Evolutionary conservation across 2,329 filamentous ascomycete species (phyloP).

Genomic region (Bipolaris oryzae): DNA sequence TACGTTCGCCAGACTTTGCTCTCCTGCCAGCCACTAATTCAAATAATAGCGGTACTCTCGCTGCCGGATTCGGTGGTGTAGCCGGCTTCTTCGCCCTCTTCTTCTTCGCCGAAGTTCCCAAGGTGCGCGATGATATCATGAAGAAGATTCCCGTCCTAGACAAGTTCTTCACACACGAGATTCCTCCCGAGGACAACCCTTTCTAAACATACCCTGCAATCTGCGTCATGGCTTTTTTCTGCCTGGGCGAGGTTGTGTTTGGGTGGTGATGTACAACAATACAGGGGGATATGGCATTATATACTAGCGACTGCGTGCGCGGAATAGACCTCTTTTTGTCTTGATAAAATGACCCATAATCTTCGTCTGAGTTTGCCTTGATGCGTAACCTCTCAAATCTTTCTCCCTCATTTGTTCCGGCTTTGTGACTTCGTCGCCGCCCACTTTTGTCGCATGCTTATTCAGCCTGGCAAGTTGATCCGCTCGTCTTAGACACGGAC

Average conservation of each 20-base stretch:
- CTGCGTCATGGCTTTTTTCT: constrained; percentile 10
- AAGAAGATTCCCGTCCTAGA: constrained; percentile 65
- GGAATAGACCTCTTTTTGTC: constrained; percentile 41
- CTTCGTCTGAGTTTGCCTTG: constrained; percentile 17
- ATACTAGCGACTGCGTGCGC: constrained; percentile 33
- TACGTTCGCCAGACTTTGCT: constrained; percentile 44
- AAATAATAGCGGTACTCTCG: constrained; percentile 48
- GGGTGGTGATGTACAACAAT: constrained; percentile 26
- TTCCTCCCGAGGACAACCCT: constrained; percentile 69
- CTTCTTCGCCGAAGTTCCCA: constrained; percentile 69
- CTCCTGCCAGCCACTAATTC: constrained; percentile 13
- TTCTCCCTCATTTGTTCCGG: neutral
- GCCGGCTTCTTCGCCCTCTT: constrained; percentile 66
- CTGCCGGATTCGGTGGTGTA: constrained; percentile 62
- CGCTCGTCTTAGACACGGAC: neutral
- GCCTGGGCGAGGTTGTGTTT: neutral
- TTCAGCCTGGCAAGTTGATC: neutral
- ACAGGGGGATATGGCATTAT: constrained; percentile 11
- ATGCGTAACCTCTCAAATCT: neutral
- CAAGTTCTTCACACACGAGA: constrained; percentile 61
- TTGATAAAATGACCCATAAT: neutral
- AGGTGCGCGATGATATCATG: constrained; percentile 66
- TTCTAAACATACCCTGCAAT: constrained; percentile 45
- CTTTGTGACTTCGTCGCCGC: neutral
- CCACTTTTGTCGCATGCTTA: neutral